A percentile compares a stretch with the other conserved stretches of the same genome.
These are phyloP conservation scores for Pyrenochaeta sp. DNA, from an alignment of 2,329 filamentous ascomycete species.

Conservation along the genomic window DNA sequence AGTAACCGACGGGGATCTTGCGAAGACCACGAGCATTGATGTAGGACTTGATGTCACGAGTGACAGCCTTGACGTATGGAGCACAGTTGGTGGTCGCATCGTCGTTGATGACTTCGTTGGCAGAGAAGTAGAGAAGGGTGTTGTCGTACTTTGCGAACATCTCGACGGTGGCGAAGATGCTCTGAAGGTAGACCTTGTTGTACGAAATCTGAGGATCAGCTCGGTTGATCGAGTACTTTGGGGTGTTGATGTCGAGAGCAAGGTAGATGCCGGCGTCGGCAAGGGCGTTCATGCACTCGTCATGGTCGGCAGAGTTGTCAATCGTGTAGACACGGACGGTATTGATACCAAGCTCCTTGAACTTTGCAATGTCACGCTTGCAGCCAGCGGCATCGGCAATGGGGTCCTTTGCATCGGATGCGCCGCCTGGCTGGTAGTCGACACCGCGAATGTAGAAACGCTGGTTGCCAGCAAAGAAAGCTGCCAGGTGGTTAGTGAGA, in stretches of 20 bases:
- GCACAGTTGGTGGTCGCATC: constrained; percentile 69
- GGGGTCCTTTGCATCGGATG: constrained; percentile 73
- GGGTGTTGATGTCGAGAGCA: constrained; percentile 91
- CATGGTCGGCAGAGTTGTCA: constrained; percentile 84
- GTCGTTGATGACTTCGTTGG: constrained; percentile 80
- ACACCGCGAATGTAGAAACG: constrained; percentile 70
- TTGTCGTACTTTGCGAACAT: constrained; percentile 84
- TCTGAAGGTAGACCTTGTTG: constrained; percentile 85
- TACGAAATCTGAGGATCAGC: constrained; percentile 77
- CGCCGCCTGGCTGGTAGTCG: constrained; percentile 73
- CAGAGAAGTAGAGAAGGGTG: constrained; percentile 84
- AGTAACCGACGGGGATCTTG: constrained; percentile 79
- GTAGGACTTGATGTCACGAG: constrained; percentile 82
- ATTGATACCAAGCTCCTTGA: constrained; percentile 88
- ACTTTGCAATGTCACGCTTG: constrained; percentile 80
- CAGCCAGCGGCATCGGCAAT: constrained; percentile 76
- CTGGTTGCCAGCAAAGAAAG: constrained; percentile 69
- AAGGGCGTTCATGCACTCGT: constrained; percentile 83
- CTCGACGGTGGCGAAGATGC: constrained; percentile 88
- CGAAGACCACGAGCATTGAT: constrained; percentile 75
- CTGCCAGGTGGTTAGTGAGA: constrained; percentile 38
- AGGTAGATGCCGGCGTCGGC: constrained; percentile 90
- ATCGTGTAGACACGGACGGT: constrained; percentile 92
- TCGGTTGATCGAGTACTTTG: constrained; percentile 87
- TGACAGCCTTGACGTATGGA: constrained; percentile 76